Base-by-base conservation (phyloP, 2,329 filamentous ascomycete species). In the Diaporthe helianthi region DNA sequence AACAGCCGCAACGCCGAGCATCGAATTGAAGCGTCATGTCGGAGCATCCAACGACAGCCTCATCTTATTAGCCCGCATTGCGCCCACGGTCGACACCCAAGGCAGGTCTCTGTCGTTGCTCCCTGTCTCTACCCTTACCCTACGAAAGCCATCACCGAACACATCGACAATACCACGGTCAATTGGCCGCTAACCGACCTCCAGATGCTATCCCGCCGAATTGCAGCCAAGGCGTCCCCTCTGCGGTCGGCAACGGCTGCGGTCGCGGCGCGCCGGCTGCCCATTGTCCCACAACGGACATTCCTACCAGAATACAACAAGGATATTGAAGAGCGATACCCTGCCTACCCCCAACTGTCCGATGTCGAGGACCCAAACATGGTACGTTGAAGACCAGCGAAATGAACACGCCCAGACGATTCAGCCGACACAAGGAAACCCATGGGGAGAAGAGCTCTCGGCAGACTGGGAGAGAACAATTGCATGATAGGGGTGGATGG, bases 201-300 rank as follows among this genome's bases (percentile, higher is more conserved):
- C 17, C 76, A 90, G 87, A 90, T 90, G 88, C 83, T 90, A 78
- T 82, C 85, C 73, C 84, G 84, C 81, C 85, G 86, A 82, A 81
- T 90, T 79, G 83, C 81, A 58, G 53, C 53, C 75, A 85, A 85
- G 81, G 83, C 82, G 70, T 78, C 81, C 75, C 80, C 80, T 73
- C 74, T 83, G 76, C 82, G 83, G 75, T 82, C 83, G 76, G 81
- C 79, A 69, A 55, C 69, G 9, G 78, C 82, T 72, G 78, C 84
- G 65, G 79, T 82, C 70, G 80, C 82, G 73, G 77, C 80, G 75
- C 83, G 83, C 78, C 83, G 83, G 77, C 79, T 87, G 38, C 84
- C 87, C 65, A 79, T 85, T 71, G 77, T 84, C 72, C 88, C 90
- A 76, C 85, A 84, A 75, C 86, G 89, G 80, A 81, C 81, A 71